phyloP scores from a whole-genome alignment of 1,139 yeast genomes.

The Eremothecium cymbalariae region DNA sequence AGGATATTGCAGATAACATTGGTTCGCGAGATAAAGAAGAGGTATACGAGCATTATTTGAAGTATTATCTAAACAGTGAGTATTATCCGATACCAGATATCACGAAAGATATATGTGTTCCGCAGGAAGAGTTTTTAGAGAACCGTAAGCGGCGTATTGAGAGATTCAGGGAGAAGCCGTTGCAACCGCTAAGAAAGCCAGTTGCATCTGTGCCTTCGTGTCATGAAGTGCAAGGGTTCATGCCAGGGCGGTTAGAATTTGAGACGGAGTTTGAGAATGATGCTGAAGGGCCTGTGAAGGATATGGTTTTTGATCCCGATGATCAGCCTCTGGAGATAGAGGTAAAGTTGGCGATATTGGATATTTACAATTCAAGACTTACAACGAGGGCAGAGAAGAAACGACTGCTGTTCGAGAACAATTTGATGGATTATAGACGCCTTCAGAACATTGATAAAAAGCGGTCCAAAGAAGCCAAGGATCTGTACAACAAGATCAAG shows the following conservation, averaged over 20 bases:
- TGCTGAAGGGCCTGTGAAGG: conserved; percentile 89
- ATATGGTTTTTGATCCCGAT: conserved; percentile 90
- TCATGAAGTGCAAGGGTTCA: conserved; percentile 93
- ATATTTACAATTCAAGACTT: conserved; percentile 80
- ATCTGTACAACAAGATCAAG: conserved; percentile 61
- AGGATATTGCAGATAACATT: conserved; percentile 88
- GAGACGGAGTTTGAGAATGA: conserved; percentile 96
- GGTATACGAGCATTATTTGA: conserved; percentile 72
- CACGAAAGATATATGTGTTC: conserved; percentile 56
- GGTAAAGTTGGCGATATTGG: conserved; percentile 75
- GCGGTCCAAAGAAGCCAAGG: conserved; percentile 84
- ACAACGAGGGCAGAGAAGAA: conserved; percentile 91
- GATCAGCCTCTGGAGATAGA: conserved; percentile 84
- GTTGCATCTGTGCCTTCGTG: conserved; percentile 91
- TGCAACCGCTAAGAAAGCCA: conserved; percentile 79
- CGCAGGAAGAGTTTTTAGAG: conserved; percentile 62
- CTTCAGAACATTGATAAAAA: conserved; percentile 51
- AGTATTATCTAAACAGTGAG: conserved; percentile 57
- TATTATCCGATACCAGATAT: conserved; percentile 80
- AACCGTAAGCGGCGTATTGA: conserved; percentile 68
- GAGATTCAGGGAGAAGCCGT: conserved; percentile 54
- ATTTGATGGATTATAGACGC: conserved; percentile 74
- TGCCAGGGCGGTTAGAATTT: conserved; percentile 97
- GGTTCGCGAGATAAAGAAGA: conserved; percentile 91
- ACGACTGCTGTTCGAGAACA: conserved; percentile 67